Evolutionary conservation across 139 green algal genomes (phyloP).

Genomic region (Zygnema circumcarinatum): DNA sequence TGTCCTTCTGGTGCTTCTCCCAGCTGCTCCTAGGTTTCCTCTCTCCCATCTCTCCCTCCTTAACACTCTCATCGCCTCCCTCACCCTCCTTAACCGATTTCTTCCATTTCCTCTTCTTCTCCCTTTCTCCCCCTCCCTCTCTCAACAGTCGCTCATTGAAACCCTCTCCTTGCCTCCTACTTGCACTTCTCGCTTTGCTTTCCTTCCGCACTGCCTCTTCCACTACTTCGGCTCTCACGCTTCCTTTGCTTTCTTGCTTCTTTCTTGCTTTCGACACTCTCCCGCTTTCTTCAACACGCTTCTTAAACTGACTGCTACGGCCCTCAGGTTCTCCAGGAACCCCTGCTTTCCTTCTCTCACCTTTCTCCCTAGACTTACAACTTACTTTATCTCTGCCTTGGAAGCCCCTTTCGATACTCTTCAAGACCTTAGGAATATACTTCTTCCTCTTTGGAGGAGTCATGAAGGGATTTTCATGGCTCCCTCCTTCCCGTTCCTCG

Average conservation of each 20-base stretch:
- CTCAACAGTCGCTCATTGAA: background rate
- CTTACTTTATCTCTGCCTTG: background rate
- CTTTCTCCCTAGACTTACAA: background rate
- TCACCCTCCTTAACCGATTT: too few relatives aligned
- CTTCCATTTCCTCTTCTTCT: background rate
- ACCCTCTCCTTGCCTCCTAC: background rate
- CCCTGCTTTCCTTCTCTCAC: background rate
- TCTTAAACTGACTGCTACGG: too few relatives aligned
- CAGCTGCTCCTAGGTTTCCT: background rate
- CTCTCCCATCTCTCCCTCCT: background rate
- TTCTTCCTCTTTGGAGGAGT: background rate
- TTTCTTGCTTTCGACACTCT: background rate
- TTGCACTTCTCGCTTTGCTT: background rate
- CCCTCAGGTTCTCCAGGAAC: background rate
- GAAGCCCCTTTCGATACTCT: background rate
- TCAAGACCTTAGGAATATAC: background rate
- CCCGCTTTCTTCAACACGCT: too few relatives aligned
- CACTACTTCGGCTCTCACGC: background rate
- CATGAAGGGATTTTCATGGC: background rate
- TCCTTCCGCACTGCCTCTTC: background rate
- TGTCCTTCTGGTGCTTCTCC: slow-evolving; percentile 22
- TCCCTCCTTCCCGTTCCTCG: background rate
- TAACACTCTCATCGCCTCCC: background rate
- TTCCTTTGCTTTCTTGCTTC: background rate
- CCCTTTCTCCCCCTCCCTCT: background rate